Base-by-base conservation (phyloP, 2,329 filamentous ascomycete genomes). In the Penicillium sp. region DNA sequence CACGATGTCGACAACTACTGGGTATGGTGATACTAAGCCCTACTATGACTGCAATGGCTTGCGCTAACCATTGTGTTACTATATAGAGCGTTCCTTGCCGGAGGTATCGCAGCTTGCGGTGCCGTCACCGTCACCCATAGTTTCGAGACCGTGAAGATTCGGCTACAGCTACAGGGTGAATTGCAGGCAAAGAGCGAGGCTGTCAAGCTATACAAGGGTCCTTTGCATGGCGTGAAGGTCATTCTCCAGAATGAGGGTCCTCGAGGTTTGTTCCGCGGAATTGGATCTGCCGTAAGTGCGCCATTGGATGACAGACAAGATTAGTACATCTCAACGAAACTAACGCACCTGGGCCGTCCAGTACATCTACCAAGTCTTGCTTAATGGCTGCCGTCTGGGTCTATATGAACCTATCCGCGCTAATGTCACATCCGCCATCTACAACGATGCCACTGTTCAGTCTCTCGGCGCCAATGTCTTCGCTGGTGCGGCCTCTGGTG, bases 61-160 rank as follows among this genome's bases (percentile, higher is more conserved):
- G 42, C n/a, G 54, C 63, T 66, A 45, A 66, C 45, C 10, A 16
- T 3, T 31, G 14, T 46, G n/a, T 26, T 37, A 46, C 53, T 49
- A 14, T 47, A 53, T 53, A 86, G 93, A 66, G 91, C 92, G 61
- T 99, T 99, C 81, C 87, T 98, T 70, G 93, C 95, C 56, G 95
- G 95, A 74, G 95, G 95, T 73, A 90, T 99, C 72, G 95, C 95
- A 72, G 95, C 95, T 64, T 98, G 93, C 79, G 95, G 95, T 72
- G 95, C 95, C 64, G 95, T 99, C 57, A 98, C 93, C 42, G 93
- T 96, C 64, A 98, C 95, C 50, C 95, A 99, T 78, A 93, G 93
- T 56, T 98, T 98, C 80, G 95, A 99, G 79, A 98, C 93, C 13
- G 92, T 99, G 75, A 99, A 99, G 85, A 98, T 98, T 73, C 90